phyloP scores from a whole-genome alignment of 495 filamentous ascomycete genomes.

The Trypethelium eluteriae region DNA sequence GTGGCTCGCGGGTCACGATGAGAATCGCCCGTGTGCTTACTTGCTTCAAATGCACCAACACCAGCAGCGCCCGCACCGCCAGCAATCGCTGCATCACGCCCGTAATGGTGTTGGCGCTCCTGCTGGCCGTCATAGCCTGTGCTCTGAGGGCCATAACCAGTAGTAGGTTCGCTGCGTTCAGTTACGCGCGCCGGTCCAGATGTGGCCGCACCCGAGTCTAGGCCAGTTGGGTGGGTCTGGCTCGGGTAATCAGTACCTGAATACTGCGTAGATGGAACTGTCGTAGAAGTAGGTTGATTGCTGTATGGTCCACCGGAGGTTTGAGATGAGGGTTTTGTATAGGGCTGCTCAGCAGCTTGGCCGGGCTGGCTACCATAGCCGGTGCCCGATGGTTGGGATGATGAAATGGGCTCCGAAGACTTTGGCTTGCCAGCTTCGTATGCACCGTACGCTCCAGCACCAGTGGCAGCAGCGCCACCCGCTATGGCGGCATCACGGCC shows the following conservation, averaged over 20 bases:
- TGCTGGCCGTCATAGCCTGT: neutral
- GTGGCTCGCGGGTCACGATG: neutral
- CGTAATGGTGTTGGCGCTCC: slow-evolving; percentile 27
- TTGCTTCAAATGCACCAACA: slow-evolving; percentile 15
- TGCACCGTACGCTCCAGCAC: slow-evolving; percentile 1
- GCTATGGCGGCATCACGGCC: slow-evolving; percentile 6
- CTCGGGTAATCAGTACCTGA: neutral
- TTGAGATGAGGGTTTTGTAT: neutral
- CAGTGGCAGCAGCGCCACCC: slow-evolving; percentile 3
- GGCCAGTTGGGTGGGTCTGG: neutral
- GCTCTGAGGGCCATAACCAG: neutral
- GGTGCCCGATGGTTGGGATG: neutral
- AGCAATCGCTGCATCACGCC: slow-evolving; percentile 25
- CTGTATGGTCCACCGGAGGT: too few species aligned
- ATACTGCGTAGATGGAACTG: too few species aligned
- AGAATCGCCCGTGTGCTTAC: neutral
- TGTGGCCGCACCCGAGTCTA: neutral
- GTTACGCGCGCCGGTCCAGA: slow-evolving; percentile 4
- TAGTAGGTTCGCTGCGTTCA: neutral
- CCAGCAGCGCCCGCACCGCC: slow-evolving; percentile 19
- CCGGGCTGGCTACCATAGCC: neutral
- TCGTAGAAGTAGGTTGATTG: too few species aligned
- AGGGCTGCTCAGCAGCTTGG: neutral
- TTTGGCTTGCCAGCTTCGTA: slow-evolving; percentile 12
- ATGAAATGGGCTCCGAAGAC: neutral